Conservation (phyloP, 148 eudicot genomes). For the Silene uniflora region DNA sequence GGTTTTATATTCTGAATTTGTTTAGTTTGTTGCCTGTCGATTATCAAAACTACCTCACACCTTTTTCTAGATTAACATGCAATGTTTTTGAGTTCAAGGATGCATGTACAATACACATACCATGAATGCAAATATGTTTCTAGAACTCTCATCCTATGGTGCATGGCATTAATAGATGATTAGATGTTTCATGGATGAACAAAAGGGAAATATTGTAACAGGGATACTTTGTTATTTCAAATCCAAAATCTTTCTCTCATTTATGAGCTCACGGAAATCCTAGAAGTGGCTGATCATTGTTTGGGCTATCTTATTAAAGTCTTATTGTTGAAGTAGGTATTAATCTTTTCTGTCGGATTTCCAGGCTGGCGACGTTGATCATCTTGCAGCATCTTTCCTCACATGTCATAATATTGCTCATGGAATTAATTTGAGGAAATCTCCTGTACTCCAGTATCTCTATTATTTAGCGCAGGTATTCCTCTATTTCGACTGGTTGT, state of each 20-base stretch:
- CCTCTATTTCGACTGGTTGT: conserved; percentile 4
- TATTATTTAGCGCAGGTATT: conserved; percentile 91
- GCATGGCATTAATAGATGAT: background rate
- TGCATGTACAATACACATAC: background rate
- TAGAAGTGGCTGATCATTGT: background rate
- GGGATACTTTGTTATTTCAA: background rate
- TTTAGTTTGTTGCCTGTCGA: background rate
- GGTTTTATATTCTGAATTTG: background rate
- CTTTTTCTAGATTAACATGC: background rate
- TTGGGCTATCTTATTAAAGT: background rate
- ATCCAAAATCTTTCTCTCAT: background rate
- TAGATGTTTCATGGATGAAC: background rate
- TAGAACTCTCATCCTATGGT: background rate
- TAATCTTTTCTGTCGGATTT: conserved; percentile 7
- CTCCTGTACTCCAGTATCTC: conserved; percentile 96
- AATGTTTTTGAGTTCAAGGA: background rate
- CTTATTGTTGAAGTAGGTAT: background rate
- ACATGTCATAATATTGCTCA: conserved; percentile 88
- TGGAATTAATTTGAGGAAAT: conserved; percentile 93
- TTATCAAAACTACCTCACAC: background rate
- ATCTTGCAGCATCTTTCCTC: conserved; percentile 95
- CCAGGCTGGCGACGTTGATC: conserved; percentile 98
- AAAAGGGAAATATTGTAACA: too few relatives aligned
- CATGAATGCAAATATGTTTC: background rate
- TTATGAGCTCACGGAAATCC: background rate